Base-by-base conservation (phyloP, 345 rosid species). In the Linum tenue region DNA sequence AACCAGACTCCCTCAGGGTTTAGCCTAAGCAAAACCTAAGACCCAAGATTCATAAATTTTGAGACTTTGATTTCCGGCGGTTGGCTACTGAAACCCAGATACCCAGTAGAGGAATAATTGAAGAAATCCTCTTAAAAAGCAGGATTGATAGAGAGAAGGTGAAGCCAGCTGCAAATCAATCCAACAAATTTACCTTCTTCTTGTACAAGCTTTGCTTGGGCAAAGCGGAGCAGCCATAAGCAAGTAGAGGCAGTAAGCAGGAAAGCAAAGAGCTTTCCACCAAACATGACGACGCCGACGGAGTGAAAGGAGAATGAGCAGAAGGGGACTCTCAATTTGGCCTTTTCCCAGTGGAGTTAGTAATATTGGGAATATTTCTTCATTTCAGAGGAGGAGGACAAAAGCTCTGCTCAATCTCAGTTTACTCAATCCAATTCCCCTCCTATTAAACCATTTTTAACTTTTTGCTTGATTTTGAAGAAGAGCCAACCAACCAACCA, bases 161-260 rank as follows among this genome's bases (percentile, higher is more conserved):
- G 31, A 22, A 22, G 31, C 31, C 31, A 22, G 1, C 31, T 22
- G 31, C 31, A 22, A 22, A 22, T 22, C 31, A 22, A 22, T 22
- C 31, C 31, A 22, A 22, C 31, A 22, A 22, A 22, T 22, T 38
- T 35, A 82, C 95, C 91, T 82, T 84, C 91, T 38, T 71, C 73
- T 51, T 79, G 77, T 5, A 84, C 84, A 73, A 88, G 69, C 75
- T 74, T 81, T 3, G 81, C 72, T 62, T 77, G 82, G 42, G 70
- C 71, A 58, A 79, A 40, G 40, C 64, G 65, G 65, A 71, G 71
- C 77, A 80, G 60, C 56, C 42, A 40, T 60, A 80, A 78, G 81
- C 77, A 87, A 68, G 73, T 59, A 69, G 81, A 22, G 5, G 78
- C 77, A 71, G 73, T 55, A 70, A 77, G 71, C 67, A 71, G 70